Conservation (phyloP, 2,329 filamentous ascomycete species). For the Epichloe elymi region DNA sequence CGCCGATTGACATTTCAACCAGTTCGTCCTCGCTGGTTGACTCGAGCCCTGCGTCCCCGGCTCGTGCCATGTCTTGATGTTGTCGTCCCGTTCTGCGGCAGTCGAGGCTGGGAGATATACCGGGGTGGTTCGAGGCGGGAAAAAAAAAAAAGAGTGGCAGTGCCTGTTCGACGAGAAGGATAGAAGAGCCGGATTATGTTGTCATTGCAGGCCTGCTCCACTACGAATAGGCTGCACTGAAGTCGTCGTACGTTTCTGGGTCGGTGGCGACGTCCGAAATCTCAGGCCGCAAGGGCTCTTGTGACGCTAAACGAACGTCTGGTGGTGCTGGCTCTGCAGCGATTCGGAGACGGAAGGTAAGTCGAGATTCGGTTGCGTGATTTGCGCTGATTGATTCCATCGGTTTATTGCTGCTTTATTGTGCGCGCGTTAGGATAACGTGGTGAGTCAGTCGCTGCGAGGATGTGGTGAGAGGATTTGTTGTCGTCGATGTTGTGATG, state of each 20-base stretch:
- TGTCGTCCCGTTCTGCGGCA: background rate
- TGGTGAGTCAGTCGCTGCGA: background rate
- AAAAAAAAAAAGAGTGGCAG: background rate
- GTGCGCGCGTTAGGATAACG: background rate
- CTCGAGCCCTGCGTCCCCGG: constrained; percentile 7
- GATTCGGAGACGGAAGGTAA: background rate
- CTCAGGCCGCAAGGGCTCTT: background rate
- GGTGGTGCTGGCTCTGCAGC: background rate
- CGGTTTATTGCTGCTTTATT: background rate
- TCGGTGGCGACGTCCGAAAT: background rate
- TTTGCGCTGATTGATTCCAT: background rate
- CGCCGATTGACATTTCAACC: constrained; percentile 18
- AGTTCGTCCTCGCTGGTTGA: constrained; percentile 19
- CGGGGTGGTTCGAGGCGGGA: background rate
- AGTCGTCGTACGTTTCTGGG: background rate
- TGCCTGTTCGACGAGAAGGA: background rate
- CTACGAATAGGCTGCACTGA: background rate
- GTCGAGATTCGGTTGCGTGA: background rate
- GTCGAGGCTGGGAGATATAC: background rate
- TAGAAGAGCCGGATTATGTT: background rate
- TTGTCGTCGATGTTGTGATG: background rate
- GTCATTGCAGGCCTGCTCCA: background rate
- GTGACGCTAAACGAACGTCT: background rate
- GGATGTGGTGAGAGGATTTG: background rate
- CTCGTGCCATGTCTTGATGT: constrained; percentile 8